A percentile compares a stretch with the other conserved stretches of the same genome.
Evolutionary conservation across 2,329 filamentous ascomycete genomes (phyloP).

Genomic region (Botryotinia narcissicola): DNA sequence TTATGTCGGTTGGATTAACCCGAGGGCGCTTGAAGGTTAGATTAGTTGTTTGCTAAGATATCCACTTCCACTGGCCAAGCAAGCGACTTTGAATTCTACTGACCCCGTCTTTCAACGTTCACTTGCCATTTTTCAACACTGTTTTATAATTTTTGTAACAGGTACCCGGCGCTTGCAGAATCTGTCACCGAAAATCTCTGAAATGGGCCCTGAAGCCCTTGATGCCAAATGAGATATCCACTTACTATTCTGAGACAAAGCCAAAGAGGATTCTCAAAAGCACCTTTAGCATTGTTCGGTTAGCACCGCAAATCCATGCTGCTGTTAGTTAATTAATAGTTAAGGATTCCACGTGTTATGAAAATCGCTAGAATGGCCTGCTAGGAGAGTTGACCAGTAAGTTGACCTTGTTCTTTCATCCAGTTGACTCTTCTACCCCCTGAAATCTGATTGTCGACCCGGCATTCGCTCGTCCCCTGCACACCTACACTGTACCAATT

Average conservation of each 20-base stretch:
- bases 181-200: background rate
- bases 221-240: slow-evolving; percentile 9
- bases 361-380: slow-evolving; percentile 5
- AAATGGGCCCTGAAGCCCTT: background rate
- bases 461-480: slow-evolving; percentile 12
- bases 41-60: background rate
- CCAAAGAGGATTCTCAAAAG: slow-evolving; percentile 6
- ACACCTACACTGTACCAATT: background rate
- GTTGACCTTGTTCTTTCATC: background rate
- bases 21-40: background rate
- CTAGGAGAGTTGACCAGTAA: background rate
- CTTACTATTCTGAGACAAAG: slow-evolving; percentile 11
- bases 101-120: background rate
- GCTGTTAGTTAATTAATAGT: slow-evolving; percentile 1
- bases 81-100: background rate
- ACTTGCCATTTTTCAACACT: slow-evolving; percentile 4
- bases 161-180: background rate
- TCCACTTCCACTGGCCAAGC: background rate
- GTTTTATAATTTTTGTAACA: background rate
- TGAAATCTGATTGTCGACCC: slow-evolving; percentile 2
- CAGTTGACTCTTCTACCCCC: background rate
- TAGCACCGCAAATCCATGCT: slow-evolving; percentile 5
- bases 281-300: background rate
- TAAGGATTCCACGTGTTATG: slow-evolving; percentile 10
- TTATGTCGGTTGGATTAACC: background rate